A percentile compares a stretch with the other conserved stretches of the same genome.
These are phyloP conservation scores for Massospora cicadina DNA, from an alignment of 371 early-diverging fungal genomes.

Conservation along the genomic window DNA sequence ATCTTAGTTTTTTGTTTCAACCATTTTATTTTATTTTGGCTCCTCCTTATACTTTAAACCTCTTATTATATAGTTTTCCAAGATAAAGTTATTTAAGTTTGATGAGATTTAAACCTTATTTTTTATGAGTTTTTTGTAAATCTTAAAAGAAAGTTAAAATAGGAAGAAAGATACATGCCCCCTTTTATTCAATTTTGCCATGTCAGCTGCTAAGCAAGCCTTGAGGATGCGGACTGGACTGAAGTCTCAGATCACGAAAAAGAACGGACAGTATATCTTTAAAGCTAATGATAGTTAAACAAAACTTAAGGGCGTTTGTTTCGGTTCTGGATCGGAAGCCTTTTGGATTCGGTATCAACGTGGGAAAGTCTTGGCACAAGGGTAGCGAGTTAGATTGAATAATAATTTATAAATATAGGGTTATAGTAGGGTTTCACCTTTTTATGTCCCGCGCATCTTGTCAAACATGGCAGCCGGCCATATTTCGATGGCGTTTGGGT, in stretches of 20 bases:
- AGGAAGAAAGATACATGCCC: slow-evolving; percentile 65
- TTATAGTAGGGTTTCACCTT: slow-evolving; percentile 59
- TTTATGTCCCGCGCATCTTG: slow-evolving; percentile 77
- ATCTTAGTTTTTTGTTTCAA: too few species aligned
- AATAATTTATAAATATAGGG: slow-evolving; percentile 26
- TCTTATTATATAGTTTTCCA: too few species aligned
- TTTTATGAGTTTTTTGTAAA: too few species aligned
- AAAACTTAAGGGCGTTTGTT: slow-evolving; percentile 52
- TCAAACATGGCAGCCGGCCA: slow-evolving; percentile 91
- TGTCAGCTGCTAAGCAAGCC: slow-evolving; percentile 72
- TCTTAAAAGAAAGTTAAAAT: too few species aligned
- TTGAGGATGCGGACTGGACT: slow-evolving; percentile 60
- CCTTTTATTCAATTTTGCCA: slow-evolving; percentile 75
- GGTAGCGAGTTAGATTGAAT: slow-evolving; percentile 19
- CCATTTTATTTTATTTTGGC: too few species aligned
- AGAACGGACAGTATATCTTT: slow-evolving; percentile 18
- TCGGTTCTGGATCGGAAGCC: slow-evolving; percentile 85
- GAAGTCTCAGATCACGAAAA: slow-evolving; percentile 30
- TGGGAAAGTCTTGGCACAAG: slow-evolving; percentile 28
- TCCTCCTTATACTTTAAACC: too few species aligned
- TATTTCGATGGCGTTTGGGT: slow-evolving; percentile 73
- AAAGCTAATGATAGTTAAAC: slow-evolving; percentile 10
- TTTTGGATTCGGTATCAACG: slow-evolving; percentile 61
- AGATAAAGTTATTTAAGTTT: not conserved
- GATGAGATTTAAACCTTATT: slow-evolving; percentile 1